phyloP scores from a whole-genome alignment of 768 basidiomycete genomes.

The Phallus indusiatus region DNA sequence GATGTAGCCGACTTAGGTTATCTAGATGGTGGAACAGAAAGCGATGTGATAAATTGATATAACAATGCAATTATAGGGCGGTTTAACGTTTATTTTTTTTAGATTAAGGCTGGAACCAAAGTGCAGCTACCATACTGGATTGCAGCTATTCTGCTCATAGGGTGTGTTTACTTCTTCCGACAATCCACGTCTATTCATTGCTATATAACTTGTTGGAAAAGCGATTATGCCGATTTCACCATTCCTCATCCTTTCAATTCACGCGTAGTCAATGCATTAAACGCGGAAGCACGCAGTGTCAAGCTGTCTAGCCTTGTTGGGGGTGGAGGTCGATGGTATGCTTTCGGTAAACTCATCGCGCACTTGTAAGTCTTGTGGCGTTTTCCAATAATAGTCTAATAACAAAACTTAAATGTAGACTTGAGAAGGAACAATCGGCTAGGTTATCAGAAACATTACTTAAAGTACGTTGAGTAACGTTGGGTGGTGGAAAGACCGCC shows the following conservation, averaged over 20 bases:
- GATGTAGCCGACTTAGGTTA: conserved; percentile 83
- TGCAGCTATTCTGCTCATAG: conserved; percentile 74
- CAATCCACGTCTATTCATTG: neutral
- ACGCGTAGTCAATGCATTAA: conserved; percentile 77
- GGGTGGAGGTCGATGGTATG: conserved; percentile 85
- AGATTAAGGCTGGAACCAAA: conserved; percentile 76
- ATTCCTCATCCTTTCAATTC: conserved; percentile 70
- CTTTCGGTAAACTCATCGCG: conserved; percentile 79
- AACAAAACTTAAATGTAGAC: conserved; percentile 32
- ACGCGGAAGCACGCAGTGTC: conserved; percentile 81
- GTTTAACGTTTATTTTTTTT: conserved; percentile 9
- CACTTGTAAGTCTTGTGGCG: conserved; percentile 50
- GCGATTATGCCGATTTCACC: conserved; percentile 84
- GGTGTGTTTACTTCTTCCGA: conserved; percentile 33
- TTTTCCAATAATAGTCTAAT: neutral
- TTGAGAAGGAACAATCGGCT: conserved; percentile 65
- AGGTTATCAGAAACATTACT: conserved; percentile 65
- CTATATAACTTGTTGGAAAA: conserved; percentile 18
- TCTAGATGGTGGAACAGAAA: conserved; percentile 76
- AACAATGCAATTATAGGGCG: neutral
- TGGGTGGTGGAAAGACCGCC: conserved; percentile 25
- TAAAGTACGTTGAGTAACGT: conserved; percentile 23
- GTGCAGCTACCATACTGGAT: conserved; percentile 87
- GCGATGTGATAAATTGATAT: conserved; percentile 47
- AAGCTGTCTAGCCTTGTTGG: conserved; percentile 77